A percentile compares a stretch with the other conserved stretches of the same genome.
Evolutionary conservation across 805 yeast species (phyloP).

Genomic region (Monosporozyma solicola): DNA sequence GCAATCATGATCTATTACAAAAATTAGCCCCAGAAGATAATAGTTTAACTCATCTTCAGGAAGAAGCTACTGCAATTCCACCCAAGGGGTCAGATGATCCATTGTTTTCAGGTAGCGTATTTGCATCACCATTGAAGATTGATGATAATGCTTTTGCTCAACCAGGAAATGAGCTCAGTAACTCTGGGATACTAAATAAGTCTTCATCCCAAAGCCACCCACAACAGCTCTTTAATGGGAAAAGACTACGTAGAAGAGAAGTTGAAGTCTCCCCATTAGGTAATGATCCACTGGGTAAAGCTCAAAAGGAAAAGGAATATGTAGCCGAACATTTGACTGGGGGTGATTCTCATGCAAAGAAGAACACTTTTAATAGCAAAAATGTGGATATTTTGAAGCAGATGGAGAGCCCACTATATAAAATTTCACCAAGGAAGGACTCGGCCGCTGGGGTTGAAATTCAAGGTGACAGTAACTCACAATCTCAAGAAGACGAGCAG

Average conservation of each 20-base stretch:
- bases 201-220: slow-evolving; percentile 23
- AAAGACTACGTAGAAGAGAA: slow-evolving; percentile 36
- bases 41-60: slow-evolving; percentile 38
- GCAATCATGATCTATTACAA: slow-evolving; percentile 3
- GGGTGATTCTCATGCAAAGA: slow-evolving; percentile 22
- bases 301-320: slow-evolving; percentile 25
- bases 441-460: background rate
- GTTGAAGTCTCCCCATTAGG: background rate
- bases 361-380: slow-evolving; percentile 5
- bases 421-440: slow-evolving; percentile 14
- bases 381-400: slow-evolving; percentile 13
- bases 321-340: slow-evolving; percentile 25
- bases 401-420: slow-evolving; percentile 20
- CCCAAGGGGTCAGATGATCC: slow-evolving; percentile 20
- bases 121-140: slow-evolving; percentile 1
- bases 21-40: slow-evolving; percentile 25
- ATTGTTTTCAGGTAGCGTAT: slow-evolving; percentile 24
- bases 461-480: background rate
- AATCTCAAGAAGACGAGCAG: background rate
- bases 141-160: background rate
- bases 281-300: slow-evolving; percentile 28
- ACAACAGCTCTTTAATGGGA: slow-evolving; percentile 38
- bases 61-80: slow-evolving; percentile 17
- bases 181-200: slow-evolving; percentile 5
- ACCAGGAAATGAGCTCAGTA: slow-evolving; percentile 3